These are phyloP conservation scores for Gleditsia sinensis DNA, from an alignment of 306 rosid genomes.

Conservation along the genomic window DNA sequence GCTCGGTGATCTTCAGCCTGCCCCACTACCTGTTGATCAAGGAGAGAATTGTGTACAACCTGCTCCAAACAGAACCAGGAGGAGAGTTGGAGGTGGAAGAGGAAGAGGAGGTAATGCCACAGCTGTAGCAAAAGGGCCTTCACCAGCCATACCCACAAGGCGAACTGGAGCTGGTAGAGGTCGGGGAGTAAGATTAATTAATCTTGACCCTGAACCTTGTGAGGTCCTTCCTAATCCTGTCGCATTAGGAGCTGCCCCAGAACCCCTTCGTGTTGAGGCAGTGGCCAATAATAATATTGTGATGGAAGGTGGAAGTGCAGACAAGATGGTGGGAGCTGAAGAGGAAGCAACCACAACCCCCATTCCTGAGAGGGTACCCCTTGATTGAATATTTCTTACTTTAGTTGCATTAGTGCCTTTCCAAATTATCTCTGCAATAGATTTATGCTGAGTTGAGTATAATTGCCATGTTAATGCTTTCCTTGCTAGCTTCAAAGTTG, in stretches of 20 bases:
- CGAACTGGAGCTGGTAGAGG: slow-evolving; percentile 91
- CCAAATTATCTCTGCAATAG: not conserved
- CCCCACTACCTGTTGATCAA: slow-evolving; percentile 70
- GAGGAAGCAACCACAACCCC: slow-evolving; percentile 83
- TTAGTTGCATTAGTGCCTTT: slow-evolving; percentile 32
- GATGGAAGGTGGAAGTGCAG: slow-evolving; percentile 88
- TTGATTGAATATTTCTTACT: slow-evolving; percentile 26
- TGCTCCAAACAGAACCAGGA: slow-evolving; percentile 68
- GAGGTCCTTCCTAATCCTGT: slow-evolving; percentile 56
- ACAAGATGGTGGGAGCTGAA: slow-evolving; percentile 71
- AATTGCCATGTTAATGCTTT: not conserved
- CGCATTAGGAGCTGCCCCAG: slow-evolving; percentile 65
- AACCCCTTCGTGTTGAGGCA: slow-evolving; percentile 61
- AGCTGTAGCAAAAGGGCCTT: slow-evolving; percentile 79
- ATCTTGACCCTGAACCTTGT: slow-evolving; percentile 49
- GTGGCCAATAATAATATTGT: slow-evolving; percentile 70
- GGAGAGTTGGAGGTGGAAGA: slow-evolving; percentile 87
- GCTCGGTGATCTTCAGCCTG: slow-evolving; percentile 91
- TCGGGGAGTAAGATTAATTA: slow-evolving; percentile 81
- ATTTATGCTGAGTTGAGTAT: slow-evolving; percentile 17
- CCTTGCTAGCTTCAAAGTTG: not conserved
- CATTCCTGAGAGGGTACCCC: slow-evolving; percentile 86
- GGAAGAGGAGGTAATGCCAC: slow-evolving; percentile 86
- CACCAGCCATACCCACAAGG: slow-evolving; percentile 80
- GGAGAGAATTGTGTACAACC: slow-evolving; percentile 75